Percentiles rank a stretch among this genome's conserved stretches.
These are phyloP conservation scores for Datisca glomerata DNA, from an alignment of 306 rosid genomes.

Conservation along the genomic window DNA sequence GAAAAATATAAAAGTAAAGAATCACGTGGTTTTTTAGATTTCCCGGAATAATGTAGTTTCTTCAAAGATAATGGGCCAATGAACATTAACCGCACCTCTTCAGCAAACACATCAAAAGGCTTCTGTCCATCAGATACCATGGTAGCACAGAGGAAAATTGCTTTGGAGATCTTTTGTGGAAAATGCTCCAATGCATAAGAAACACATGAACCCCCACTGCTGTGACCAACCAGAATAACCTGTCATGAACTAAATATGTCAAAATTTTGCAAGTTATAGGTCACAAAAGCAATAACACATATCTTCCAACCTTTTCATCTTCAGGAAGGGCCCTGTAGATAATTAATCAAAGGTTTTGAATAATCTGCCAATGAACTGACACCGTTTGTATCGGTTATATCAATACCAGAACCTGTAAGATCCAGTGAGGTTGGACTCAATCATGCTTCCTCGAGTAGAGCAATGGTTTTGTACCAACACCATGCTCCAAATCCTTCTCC, in stretches of 20 bases:
- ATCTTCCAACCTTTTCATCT: conserved; percentile 69
- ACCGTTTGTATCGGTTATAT: conserved; percentile 58
- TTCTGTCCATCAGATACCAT: conserved; percentile 84
- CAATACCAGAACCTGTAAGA: conserved; percentile 90
- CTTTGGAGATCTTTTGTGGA: conserved; percentile 67
- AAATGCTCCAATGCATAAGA: conserved; percentile 89
- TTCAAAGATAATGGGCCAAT: background rate
- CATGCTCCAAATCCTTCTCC: conserved; percentile 99
- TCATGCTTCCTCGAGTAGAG: conserved; percentile 75
- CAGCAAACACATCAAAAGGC: conserved; percentile 83
- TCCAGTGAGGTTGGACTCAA: conserved; percentile 68
- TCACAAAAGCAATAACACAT: background rate
- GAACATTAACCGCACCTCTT: conserved; percentile 40
- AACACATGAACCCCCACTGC: conserved; percentile 92
- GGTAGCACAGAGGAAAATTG: conserved; percentile 81
- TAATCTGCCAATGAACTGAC: conserved; percentile 59
- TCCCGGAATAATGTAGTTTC: background rate
- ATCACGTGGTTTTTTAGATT: background rate
- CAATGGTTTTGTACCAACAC: conserved; percentile 96
- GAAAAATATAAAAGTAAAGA: background rate
- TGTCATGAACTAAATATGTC: conserved; percentile 16
- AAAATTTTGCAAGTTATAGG: background rate
- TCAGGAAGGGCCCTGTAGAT: conserved; percentile 66
- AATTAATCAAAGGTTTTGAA: conserved; percentile 71
- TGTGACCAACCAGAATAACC: conserved; percentile 93